phyloP scores from a whole-genome alignment of 1,284 basidiomycete species.

The Sparassis latifolia region DNA sequence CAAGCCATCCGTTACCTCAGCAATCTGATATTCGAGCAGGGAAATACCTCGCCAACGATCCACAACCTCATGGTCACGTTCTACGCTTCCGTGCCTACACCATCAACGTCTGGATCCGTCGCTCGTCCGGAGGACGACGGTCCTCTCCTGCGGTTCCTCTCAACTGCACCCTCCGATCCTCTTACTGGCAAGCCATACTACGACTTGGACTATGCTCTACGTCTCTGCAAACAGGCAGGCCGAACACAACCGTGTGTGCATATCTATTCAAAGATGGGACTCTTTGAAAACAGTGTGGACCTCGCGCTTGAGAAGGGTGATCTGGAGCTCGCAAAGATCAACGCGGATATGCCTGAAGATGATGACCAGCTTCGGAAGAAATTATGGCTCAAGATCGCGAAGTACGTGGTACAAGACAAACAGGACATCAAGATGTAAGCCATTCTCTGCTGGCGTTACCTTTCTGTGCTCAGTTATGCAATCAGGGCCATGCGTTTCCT shows the following conservation, averaged over 20 bases:
- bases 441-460: constrained; percentile 3
- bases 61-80: constrained; percentile 94
- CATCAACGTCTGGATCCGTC: constrained; percentile 27
- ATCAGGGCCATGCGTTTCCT: constrained; percentile 92
- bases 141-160: constrained; percentile 81
- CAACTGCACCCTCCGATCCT: constrained; percentile 78
- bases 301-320: constrained; percentile 92
- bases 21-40: constrained; percentile 75
- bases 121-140: constrained; percentile 60
- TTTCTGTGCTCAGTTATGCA: no score
- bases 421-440: constrained; percentile 91
- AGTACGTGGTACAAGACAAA: constrained; percentile 95
- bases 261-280: constrained; percentile 96
- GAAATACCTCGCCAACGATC: constrained; percentile 79
- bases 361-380: constrained; percentile 86
- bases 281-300: constrained; percentile 96
- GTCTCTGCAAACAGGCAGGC: constrained; percentile 81
- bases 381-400: constrained; percentile 96
- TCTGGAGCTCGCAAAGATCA: constrained; percentile 86
- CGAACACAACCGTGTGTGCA: constrained; percentile 90
- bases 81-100: constrained; percentile 50
- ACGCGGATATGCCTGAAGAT: constrained; percentile 90
- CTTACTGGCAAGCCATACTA: constrained; percentile 86
- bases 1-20: constrained; percentile 88
- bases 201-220: constrained; percentile 93